phyloP scores from a whole-genome alignment of 2,329 filamentous ascomycete species.

The Diaporthe citrichinensis region DNA sequence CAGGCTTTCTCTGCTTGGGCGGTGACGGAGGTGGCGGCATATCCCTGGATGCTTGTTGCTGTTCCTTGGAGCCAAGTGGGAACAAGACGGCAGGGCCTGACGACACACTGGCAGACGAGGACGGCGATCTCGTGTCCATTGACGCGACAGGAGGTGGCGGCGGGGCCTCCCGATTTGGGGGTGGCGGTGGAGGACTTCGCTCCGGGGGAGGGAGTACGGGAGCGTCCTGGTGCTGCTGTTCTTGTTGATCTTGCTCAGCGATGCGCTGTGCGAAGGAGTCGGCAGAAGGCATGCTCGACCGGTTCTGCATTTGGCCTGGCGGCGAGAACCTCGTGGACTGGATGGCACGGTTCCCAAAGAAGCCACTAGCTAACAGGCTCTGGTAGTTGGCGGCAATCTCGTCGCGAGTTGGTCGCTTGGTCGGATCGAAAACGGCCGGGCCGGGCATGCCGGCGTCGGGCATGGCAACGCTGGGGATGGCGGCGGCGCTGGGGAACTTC shows the following conservation, averaged over 20 bases:
- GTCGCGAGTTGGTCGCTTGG: constrained; percentile 57
- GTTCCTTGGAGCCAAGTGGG: background rate
- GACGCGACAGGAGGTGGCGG: constrained; percentile 39
- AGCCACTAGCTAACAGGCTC: constrained; percentile 68
- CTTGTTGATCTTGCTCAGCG: constrained; percentile 9
- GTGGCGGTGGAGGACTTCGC: constrained; percentile 39
- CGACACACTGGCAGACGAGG: background rate
- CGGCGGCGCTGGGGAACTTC: constrained; percentile 28
- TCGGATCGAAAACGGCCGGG: constrained; percentile 36
- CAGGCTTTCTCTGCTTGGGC: constrained; percentile 33
- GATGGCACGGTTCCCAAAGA: constrained; percentile 72
- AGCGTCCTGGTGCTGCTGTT: constrained; percentile 1
- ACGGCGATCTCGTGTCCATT: constrained; percentile 25
- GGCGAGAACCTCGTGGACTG: constrained; percentile 66
- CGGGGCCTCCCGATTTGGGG: constrained; percentile 35
- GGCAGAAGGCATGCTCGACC: background rate
- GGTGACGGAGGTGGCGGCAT: constrained; percentile 35
- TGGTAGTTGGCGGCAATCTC: constrained; percentile 71
- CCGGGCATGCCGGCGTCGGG: constrained; percentile 4
- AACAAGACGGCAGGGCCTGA: constrained; percentile 24
- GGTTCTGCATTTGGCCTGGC: constrained; percentile 39
- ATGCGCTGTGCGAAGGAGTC: constrained; percentile 39
- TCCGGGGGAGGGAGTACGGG: constrained; percentile 35
- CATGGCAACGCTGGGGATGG: constrained; percentile 13
- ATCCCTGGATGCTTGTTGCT: constrained; percentile 13